These are phyloP conservation scores for Nemania serpens DNA, from an alignment of 2,329 filamentous ascomycete species.

Conservation along the genomic window DNA sequence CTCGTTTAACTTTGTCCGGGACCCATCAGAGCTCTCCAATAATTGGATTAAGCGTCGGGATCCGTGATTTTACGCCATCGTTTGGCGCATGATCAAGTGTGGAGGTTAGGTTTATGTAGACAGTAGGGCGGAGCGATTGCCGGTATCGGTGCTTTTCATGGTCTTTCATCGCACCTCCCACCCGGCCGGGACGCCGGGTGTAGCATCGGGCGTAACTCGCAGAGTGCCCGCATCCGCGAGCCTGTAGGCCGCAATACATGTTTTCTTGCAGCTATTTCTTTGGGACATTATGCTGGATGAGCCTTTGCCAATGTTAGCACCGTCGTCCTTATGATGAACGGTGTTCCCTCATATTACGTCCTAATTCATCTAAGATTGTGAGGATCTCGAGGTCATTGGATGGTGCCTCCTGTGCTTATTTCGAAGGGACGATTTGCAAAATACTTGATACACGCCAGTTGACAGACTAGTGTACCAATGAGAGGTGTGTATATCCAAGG, in stretches of 20 bases:
- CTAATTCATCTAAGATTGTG: not conserved
- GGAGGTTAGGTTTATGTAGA: constrained; percentile 3
- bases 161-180: too few species aligned
- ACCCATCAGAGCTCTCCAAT: constrained; percentile 16
- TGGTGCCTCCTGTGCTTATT: not conserved
- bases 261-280: too few species aligned
- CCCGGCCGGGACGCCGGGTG: constrained; percentile 8
- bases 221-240: too few species aligned
- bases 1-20: constrained; percentile 1
- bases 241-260: too few species aligned
- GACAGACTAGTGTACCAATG: not conserved
- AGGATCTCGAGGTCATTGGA: not conserved
- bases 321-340: not conserved
- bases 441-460: not conserved
- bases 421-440: not conserved
- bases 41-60: not conserved
- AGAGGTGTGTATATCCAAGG: not conserved
- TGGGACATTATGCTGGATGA: too few species aligned
- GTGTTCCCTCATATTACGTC: not conserved
- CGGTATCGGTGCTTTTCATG: constrained; percentile 20
- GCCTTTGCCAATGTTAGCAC: not conserved
- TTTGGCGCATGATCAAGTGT: constrained; percentile 3
- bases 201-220: constrained; percentile 2
- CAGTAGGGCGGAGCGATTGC: constrained; percentile 6
- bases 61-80: constrained; percentile 24